Conservation (phyloP, 495 filamentous ascomycete species). For the Penicillium silybi region DNA sequence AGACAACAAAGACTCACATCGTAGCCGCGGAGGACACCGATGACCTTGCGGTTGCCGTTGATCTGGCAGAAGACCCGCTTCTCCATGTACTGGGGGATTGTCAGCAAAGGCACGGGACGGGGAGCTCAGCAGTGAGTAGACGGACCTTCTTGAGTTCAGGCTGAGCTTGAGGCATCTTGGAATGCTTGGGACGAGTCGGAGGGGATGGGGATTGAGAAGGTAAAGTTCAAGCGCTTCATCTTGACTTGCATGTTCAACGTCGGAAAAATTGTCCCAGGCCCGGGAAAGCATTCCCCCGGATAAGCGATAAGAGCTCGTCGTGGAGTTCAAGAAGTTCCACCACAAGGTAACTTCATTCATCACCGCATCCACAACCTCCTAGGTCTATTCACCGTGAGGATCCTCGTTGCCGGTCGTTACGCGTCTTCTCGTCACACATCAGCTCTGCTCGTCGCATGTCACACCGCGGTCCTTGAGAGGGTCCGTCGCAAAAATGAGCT, state of each 20-base stretch:
- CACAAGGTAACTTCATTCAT: too few species aligned
- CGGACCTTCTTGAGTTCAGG: constrained; percentile 96
- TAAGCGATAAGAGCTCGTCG: constrained; percentile 24
- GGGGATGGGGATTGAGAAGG: too few species aligned
- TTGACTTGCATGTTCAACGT: constrained; percentile 26
- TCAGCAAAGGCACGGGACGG: constrained; percentile 7
- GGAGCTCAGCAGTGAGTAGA: neutral
- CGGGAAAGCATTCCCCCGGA: constrained; percentile 37
- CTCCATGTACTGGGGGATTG: constrained; percentile 85
- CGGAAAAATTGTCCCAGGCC: constrained; percentile 32
- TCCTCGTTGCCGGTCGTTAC: too few species aligned
- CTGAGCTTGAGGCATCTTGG: constrained; percentile 95
- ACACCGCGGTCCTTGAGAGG: neutral
- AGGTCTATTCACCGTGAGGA: too few species aligned
- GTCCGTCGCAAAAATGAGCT: constrained; percentile 25
- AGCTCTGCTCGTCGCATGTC: too few species aligned
- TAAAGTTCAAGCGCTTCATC: constrained; percentile 14
- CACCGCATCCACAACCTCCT: too few species aligned
- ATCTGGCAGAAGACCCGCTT: constrained; percentile 97
- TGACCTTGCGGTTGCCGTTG: constrained; percentile 95
- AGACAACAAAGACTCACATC: constrained; percentile 61
- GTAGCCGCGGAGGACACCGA: constrained; percentile 90
- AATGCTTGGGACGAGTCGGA: too few species aligned
- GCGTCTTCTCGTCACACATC: too few species aligned
- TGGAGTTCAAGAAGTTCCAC: too few species aligned